A percentile compares a stretch with the other conserved stretches of the same genome.
phyloP scores from a whole-genome alignment of 441 rosid genomes.

The Pelargonium hybrid region DNA sequence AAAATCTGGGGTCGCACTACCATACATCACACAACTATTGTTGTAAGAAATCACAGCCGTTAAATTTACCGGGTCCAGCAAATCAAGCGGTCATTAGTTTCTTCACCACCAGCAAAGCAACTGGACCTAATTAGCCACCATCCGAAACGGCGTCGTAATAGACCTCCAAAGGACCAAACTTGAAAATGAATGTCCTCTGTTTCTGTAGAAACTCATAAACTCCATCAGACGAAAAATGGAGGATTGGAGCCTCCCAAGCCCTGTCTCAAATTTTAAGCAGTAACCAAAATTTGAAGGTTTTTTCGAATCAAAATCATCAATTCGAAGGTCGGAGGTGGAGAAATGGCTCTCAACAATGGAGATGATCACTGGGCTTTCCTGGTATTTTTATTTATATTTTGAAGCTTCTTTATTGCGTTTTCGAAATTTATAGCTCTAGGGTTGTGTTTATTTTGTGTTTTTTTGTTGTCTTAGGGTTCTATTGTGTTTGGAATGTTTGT shows the following conservation, averaged over 20 bases:
- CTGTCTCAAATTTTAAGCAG: background rate
- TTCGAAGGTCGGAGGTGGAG: background rate
- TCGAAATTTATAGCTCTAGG: background rate
- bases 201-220: background rate
- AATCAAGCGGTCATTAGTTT: background rate
- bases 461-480: background rate
- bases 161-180: background rate
- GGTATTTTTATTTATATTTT: too few relatives aligned
- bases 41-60: background rate
- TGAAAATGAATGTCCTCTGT: background rate
- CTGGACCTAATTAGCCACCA: background rate
- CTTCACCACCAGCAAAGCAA: constrained; percentile 2
- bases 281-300: background rate
- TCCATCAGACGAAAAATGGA: background rate
- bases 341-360: background rate
- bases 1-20: too few relatives aligned
- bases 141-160: background rate
- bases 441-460: background rate
- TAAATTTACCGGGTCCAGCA: background rate
- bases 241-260: background rate
- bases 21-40: background rate
- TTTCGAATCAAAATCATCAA: background rate
- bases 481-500: background rate
- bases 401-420: background rate
- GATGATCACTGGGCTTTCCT: constrained; percentile 1